Conservation (phyloP, 345 rosid species). For the Streptanthus diversifolius region DNA sequence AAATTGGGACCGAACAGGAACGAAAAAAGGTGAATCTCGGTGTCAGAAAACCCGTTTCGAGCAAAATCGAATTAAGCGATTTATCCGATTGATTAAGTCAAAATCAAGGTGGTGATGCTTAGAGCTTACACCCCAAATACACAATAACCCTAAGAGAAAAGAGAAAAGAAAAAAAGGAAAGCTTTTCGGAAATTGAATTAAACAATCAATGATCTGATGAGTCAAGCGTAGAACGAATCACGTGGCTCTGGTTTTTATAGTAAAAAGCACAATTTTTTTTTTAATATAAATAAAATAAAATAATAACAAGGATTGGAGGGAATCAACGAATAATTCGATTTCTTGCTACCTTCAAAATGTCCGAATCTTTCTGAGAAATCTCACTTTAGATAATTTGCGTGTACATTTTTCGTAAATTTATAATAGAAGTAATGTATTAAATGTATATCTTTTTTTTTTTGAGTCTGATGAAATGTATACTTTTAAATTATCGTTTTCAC, state of each 20-base stretch:
- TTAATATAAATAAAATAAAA: not conserved
- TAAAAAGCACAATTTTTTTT: not conserved
- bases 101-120: conserved; percentile 12
- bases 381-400: conserved; percentile 16
- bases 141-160: conserved; percentile 33
- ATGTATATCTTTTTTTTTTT: not conserved
- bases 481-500: no score
- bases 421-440: conserved; percentile 2
- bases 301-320: conserved; percentile 5
- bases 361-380: conserved; percentile 20
- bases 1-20: not conserved
- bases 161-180: not conserved
- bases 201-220: conserved; percentile 16
- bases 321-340: conserved; percentile 34
- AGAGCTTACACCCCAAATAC: conserved; percentile 4
- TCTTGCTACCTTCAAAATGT: conserved; percentile 25
- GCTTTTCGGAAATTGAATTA: not conserved
- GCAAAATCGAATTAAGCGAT: conserved; percentile 1
- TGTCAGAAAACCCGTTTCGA: not conserved
- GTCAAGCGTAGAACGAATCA: conserved; percentile 27
- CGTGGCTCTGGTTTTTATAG: conserved; percentile 27
- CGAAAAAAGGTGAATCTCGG: conserved; percentile 12
- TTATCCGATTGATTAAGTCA: conserved; percentile 5
- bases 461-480: no score
- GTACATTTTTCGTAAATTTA: conserved; percentile 23